Conservation (phyloP, 768 basidiomycete species). For the Tricholoma matsutake region DNA sequence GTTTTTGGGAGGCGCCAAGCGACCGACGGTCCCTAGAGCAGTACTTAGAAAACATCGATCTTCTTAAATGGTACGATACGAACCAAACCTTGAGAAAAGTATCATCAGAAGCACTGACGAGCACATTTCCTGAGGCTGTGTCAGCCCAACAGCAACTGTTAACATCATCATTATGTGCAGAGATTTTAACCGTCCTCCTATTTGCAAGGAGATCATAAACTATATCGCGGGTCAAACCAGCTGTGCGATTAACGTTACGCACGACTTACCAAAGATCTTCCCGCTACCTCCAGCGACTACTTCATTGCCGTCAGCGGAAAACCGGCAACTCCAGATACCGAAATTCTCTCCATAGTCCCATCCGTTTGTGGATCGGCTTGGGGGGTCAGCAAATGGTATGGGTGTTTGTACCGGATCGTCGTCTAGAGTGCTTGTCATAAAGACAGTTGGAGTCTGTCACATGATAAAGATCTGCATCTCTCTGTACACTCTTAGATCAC, state of each 20-base stretch:
- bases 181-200: constrained; percentile 75
- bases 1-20: constrained; percentile 56
- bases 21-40: constrained; percentile 53
- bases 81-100: constrained; percentile 95
- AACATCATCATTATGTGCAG: constrained; percentile 87
- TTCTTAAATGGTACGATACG: constrained; percentile 42
- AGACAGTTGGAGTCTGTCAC: constrained; percentile 63
- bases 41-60: constrained; percentile 29
- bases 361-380: constrained; percentile 32
- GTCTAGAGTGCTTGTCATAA: constrained; percentile 72
- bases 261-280: constrained; percentile 61
- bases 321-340: constrained; percentile 91
- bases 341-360: constrained; percentile 48
- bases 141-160: constrained; percentile 98
- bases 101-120: constrained; percentile 95
- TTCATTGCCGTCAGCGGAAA: constrained; percentile 95
- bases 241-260: neutral
- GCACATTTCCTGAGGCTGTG: constrained; percentile 85
- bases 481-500: constrained; percentile 13
- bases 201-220: constrained; percentile 90
- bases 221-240: constrained; percentile 24
- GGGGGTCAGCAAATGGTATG: constrained; percentile 53
- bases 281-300: constrained; percentile 90
- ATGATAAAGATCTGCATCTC: constrained; percentile 4
- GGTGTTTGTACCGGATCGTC: constrained; percentile 58